A percentile compares a stretch with the other conserved stretches of the same genome.
phyloP scores from a whole-genome alignment of 352 stramenopile species.

The Phytophthora multivora region DNA sequence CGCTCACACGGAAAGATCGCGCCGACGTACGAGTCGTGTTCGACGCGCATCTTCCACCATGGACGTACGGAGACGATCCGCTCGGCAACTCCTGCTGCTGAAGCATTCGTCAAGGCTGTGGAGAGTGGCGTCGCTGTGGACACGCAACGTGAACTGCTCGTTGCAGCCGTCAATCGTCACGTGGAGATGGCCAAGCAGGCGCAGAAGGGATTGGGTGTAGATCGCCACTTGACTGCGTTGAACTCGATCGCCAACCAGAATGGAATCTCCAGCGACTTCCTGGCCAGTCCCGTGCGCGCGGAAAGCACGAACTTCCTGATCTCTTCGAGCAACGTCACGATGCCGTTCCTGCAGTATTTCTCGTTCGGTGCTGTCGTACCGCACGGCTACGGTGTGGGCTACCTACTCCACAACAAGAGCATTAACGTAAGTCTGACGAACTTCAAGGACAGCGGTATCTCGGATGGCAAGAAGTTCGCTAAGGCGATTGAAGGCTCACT shows the following conservation, averaged over 20 bases:
- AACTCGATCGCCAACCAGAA: conserved; percentile 69
- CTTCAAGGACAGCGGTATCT: conserved; percentile 79
- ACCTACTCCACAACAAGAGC: conserved; percentile 84
- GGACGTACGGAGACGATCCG: conserved; percentile 94
- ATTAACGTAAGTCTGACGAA: conserved; percentile 90
- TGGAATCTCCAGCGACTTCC: conserved; percentile 73
- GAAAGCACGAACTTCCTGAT: conserved; percentile 89
- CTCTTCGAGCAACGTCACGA: conserved; percentile 92
- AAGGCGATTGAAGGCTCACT: conserved; percentile 62
- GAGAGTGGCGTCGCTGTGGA: conserved; percentile 41
- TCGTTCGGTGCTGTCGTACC: conserved; percentile 89
- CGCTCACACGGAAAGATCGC: conserved; percentile 76
- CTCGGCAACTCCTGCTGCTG: conserved; percentile 72
- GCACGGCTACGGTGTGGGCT: conserved; percentile 90
- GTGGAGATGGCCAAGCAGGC: conserved; percentile 91
- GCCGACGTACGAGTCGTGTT: conserved; percentile 92
- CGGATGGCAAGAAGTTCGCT: conserved; percentile 76
- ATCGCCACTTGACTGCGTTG: conserved; percentile 88
- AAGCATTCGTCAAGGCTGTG: conserved; percentile 73
- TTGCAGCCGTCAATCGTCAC: conserved; percentile 80
- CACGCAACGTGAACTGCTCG: conserved; percentile 67
- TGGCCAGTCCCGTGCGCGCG: conserved; percentile 76
- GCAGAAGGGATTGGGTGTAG: conserved; percentile 84
- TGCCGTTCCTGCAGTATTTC: conserved; percentile 90
- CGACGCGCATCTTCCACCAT: conserved; percentile 90